A percentile compares a stretch with the other conserved stretches of the same genome.
phyloP scores from a whole-genome alignment of 2,329 filamentous ascomycete genomes.

The Shiraia sp. region DNA sequence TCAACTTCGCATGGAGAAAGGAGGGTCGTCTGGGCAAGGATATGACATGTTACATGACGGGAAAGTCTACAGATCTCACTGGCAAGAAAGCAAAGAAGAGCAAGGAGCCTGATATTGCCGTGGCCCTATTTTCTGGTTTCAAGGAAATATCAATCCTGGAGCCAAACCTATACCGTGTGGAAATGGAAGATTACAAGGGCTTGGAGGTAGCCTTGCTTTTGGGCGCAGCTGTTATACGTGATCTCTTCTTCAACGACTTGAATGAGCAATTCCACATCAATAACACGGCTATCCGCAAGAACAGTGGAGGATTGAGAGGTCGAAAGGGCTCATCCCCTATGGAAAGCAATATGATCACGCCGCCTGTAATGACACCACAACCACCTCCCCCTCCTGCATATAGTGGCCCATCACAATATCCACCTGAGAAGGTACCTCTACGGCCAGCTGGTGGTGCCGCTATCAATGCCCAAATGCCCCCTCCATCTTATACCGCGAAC shows the following conservation, averaged over 20 bases:
- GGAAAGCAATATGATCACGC: conserved; percentile 28
- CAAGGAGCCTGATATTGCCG: conserved; percentile 92
- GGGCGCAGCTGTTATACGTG: conserved; percentile 63
- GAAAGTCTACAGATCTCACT: conserved; percentile 68
- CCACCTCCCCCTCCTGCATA: conserved; percentile 31
- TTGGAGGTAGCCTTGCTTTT: conserved; percentile 78
- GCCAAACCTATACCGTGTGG: conserved; percentile 85
- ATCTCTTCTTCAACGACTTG: conserved; percentile 65
- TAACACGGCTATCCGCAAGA: conserved; percentile 47
- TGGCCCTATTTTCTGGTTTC: conserved; percentile 76
- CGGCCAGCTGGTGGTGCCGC: conserved; percentile 19
- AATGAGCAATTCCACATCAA: conserved; percentile 79
- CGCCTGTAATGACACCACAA: conserved; percentile 39
- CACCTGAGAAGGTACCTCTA: conserved; percentile 22
- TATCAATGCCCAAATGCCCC: conserved; percentile 17
- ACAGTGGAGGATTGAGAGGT: conserved; percentile 39
- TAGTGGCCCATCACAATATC: conserved; percentile 24
- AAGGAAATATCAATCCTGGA: conserved; percentile 89
- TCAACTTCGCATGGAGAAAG: conserved; percentile 86
- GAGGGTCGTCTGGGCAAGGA: conserved; percentile 86
- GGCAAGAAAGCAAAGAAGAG: conserved; percentile 68
- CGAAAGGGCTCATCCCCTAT: conserved; percentile 42
- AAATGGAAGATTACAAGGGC: conserved; percentile 92
- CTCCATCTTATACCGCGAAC: conserved; percentile 16
- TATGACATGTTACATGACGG: conserved; percentile 84